These are phyloP conservation scores for Cymodocea nodosa DNA, from an alignment of 116 monocot species.

Conservation along the genomic window DNA sequence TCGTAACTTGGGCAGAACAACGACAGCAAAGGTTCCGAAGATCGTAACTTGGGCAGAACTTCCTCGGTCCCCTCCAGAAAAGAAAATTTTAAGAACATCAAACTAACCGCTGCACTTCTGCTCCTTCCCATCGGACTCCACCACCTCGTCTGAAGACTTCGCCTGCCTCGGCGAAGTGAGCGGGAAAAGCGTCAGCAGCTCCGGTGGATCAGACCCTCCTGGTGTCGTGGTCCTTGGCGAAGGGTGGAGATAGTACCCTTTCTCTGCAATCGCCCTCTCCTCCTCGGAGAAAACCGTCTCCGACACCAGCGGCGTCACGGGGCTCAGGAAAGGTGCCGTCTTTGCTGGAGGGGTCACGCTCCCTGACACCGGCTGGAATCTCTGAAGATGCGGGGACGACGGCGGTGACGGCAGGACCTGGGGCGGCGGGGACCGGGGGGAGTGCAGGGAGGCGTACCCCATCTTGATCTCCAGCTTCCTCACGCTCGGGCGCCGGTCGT, in stretches of 20 bases:
- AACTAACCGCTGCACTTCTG: too few species aligned
- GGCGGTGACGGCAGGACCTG: constrained; percentile 66
- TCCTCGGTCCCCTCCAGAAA: too few species aligned
- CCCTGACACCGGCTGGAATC: too few species aligned
- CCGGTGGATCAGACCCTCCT: constrained; percentile 36
- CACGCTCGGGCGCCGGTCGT: constrained; percentile 42
- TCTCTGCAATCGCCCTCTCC: constrained; percentile 69
- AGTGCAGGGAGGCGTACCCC: constrained; percentile 56
- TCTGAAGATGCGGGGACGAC: constrained; percentile 11
- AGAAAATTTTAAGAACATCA: too few species aligned
- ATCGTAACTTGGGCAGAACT: too few species aligned
- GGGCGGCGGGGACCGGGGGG: constrained; percentile 60
- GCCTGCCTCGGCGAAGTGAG: constrained; percentile 7
- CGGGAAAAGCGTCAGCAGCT: constrained; percentile 78
- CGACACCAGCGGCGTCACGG: not conserved
- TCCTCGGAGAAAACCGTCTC: constrained; percentile 20
- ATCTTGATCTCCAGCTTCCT: constrained; percentile 28
- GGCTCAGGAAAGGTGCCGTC: constrained; percentile 18
- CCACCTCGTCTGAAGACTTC: too few species aligned
- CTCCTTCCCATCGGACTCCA: too few species aligned
- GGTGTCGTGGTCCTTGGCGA: constrained; percentile 57
- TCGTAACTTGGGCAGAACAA: too few species aligned
- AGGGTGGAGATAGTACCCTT: constrained; percentile 72
- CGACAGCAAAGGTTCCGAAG: too few species aligned
- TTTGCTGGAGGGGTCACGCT: constrained; percentile 28